Conservation (phyloP, 2,329 filamentous ascomycete genomes). For the Xylariaceae sp. region DNA sequence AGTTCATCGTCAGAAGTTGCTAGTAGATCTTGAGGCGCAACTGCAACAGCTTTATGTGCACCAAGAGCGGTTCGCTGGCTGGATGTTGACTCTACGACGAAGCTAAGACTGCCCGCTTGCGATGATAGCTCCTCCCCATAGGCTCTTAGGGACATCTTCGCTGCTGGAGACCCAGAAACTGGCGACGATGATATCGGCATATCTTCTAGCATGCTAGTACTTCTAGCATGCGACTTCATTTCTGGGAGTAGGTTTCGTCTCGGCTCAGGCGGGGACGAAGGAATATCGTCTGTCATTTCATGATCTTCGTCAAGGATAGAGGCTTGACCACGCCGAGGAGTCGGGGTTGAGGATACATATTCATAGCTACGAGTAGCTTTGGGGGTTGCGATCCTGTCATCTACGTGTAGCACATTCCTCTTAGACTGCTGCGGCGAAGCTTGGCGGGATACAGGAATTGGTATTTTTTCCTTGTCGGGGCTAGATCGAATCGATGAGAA, state of each 20-base stretch:
- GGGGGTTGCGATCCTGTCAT: constrained; percentile 51
- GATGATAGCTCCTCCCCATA: neutral
- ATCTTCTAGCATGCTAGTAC: constrained; percentile 46
- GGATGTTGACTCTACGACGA: neutral
- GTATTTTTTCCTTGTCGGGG: constrained; percentile 32
- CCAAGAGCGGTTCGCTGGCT: neutral
- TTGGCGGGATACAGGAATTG: constrained; percentile 2
- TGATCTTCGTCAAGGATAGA: constrained; percentile 53
- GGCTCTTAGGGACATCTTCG: constrained; percentile 1
- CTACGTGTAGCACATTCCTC: neutral
- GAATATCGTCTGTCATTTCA: constrained; percentile 56
- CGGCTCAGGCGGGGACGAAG: constrained; percentile 64
- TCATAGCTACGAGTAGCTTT: constrained; percentile 51
- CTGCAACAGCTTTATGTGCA: neutral
- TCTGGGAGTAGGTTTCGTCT: constrained; percentile 59
- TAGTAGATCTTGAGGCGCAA: neutral
- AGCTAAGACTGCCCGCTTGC: neutral
- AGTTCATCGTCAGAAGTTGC: neutral
- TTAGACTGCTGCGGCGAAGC: constrained; percentile 9
- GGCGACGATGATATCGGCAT: constrained; percentile 50
- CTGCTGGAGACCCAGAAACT: constrained; percentile 51
- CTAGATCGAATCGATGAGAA: constrained; percentile 72
- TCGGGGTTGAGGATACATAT: constrained; percentile 65
- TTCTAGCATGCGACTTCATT: constrained; percentile 56
- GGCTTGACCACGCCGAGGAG: constrained; percentile 61